These are phyloP conservation scores for Yamadazyma atmosphaerica DNA, from an alignment of 1,139 yeast species.

Conservation along the genomic window DNA sequence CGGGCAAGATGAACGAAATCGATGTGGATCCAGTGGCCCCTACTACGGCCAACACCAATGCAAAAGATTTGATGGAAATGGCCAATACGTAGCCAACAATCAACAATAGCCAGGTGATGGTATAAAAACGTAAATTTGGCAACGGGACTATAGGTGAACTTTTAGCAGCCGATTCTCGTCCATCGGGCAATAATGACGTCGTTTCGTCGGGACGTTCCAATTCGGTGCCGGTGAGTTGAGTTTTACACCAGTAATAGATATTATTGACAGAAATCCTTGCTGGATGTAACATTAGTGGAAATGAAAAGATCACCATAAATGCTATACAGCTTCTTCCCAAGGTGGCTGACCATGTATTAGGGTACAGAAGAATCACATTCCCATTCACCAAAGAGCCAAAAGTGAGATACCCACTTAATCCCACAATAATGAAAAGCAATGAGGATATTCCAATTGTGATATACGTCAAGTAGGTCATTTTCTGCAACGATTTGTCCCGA, in stretches of 20 bases:
- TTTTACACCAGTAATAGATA: constrained; percentile 52
- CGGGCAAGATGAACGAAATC: constrained; percentile 59
- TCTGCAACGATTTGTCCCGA: constrained; percentile 50
- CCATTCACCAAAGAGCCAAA: constrained; percentile 56
- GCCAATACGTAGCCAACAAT: constrained; percentile 47
- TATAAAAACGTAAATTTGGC: constrained; percentile 45
- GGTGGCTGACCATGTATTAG: constrained; percentile 49
- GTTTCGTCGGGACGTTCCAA: constrained; percentile 3
- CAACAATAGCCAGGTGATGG: constrained; percentile 48
- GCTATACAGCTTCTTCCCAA: constrained; percentile 78
- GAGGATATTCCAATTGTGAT: constrained; percentile 49
- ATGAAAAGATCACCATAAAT: constrained; percentile 80
- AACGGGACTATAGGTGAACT: constrained; percentile 47
- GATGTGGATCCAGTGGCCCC: constrained; percentile 66
- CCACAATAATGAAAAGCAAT: constrained; percentile 37
- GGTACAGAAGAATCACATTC: constrained; percentile 73
- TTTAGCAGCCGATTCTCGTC: constrained; percentile 9
- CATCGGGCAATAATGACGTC: constrained; percentile 7
- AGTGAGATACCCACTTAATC: constrained; percentile 45
- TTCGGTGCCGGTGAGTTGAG: constrained; percentile 1
- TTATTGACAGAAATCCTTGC: constrained; percentile 84
- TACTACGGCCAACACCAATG: constrained; percentile 54
- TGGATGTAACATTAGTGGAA: constrained; percentile 92
- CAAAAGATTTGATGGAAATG: constrained; percentile 49
- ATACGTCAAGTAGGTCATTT: constrained; percentile 53